Conservation (phyloP, 371 early-diverging fungal species). For the Rhizopus delemar region DNA sequence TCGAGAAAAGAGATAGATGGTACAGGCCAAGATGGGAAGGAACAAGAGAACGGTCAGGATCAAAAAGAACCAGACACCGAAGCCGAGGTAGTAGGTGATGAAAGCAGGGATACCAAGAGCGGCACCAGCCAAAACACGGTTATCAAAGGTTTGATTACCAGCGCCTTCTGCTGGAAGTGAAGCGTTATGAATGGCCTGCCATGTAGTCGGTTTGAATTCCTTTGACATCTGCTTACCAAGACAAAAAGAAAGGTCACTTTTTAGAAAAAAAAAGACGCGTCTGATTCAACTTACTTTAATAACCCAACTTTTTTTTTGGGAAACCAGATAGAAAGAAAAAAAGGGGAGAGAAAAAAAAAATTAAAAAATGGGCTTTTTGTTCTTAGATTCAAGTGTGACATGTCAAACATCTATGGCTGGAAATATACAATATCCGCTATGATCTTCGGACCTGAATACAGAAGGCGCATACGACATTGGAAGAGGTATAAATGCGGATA, state of each 20-base stretch:
- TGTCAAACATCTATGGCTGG: constrained; percentile 5
- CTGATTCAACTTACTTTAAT: neutral
- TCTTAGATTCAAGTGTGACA: constrained; percentile 2
- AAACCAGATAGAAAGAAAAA: neutral
- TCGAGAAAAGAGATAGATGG: constrained; percentile 65
- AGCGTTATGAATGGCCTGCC: constrained; percentile 61
- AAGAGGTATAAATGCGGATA: neutral
- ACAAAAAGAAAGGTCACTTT: neutral
- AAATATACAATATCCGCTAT: constrained; percentile 7
- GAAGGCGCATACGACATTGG: neutral
- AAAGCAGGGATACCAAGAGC: constrained; percentile 65
- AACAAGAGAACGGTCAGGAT: constrained; percentile 61
- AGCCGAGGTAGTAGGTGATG: constrained; percentile 58
- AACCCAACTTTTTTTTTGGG: neutral
- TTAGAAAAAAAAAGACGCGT: constrained; percentile 5
- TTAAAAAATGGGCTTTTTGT: constrained; percentile 3
- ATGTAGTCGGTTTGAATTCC: constrained; percentile 55
- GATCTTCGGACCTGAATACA: neutral
- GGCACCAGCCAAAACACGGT: constrained; percentile 56
- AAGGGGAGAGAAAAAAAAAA: neutral
- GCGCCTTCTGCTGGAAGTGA: constrained; percentile 76
- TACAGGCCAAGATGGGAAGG: constrained; percentile 72
- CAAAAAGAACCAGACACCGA: constrained; percentile 59
- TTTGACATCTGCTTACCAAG: constrained; percentile 27
- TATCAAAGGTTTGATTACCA: constrained; percentile 75